Base-by-base conservation (phyloP, 176 grass and related monocot species). In the Pharus latifolius region DNA sequence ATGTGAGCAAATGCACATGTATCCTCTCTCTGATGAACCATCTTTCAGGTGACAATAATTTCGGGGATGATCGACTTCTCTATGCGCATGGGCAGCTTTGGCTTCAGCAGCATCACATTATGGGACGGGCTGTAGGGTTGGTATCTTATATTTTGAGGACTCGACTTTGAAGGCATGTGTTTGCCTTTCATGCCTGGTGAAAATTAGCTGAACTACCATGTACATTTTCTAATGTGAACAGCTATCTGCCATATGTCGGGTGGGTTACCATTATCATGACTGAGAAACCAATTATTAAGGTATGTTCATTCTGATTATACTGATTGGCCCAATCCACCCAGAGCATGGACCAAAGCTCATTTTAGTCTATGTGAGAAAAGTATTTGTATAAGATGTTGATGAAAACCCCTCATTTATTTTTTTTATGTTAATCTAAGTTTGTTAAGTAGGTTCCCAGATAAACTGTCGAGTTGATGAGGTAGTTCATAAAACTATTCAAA, bases 61-160 rank as follows among this genome's bases (percentile, higher is more conserved):
- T 85, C 70, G 92, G 75, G 1, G 88, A 96, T 75, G 88, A 96
- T 58, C 84, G 84, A 38, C 75, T 91, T 63, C 76, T 91, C 16
- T 88, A 96, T 71, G 81, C 88, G 53, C 92, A 91, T 2, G 92
- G 88, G 45, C 91, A 96, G 76, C 84, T 96, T 78, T 91, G 91
- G 91, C 91, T 96, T 68, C 87, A 96, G 40, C 81, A 82, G 34
- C 84, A 88, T 61, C 91, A 88, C 65, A 88, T 91, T 64, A 96
- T 91, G 84, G 91, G 91, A 1, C 69, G 92, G 11, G 91, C 91
- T 54, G 87, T 85, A 64, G 91, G 91, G 87, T 96, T 18, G 77
- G 84, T 78, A 46, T 24, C 31, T n/a, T n/a, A n/a, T n/a, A n/a
- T n/a, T n/a, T n/a, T n/a, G n/a, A n/a, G n/a, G n/a, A n/a, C 6